Evolutionary conservation across 768 basidiomycete genomes (phyloP), one percentile per base, ranked within the genome.

Genomic region (Boletus vermiculosoides): DNA sequence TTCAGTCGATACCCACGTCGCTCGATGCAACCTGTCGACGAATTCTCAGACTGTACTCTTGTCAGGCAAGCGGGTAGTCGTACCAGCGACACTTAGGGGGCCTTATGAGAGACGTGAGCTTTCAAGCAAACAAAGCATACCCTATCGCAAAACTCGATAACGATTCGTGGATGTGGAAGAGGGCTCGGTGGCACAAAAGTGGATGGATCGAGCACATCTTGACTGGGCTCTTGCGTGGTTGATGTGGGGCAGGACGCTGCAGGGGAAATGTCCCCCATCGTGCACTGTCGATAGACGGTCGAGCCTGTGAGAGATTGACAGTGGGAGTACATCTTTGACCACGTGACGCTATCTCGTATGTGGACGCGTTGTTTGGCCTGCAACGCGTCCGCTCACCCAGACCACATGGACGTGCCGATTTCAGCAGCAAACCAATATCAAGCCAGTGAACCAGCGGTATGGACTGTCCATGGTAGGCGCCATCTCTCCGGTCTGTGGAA

Each of bases 1-100:
- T 64, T 97, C 95, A 0, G 94, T 97, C 59, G 92, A 89, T n/a
- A 87, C 81, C 95, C 95, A 98, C 12, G 84, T 86, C 33, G 95
- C 94, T 64, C 94, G 82, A 63, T 95, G 94, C 39, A 94, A 80
- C 94, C 94, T 95, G 50, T 42, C 44, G 45, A 48, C 15, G 18
- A 11, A 44, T 12, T 22, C 49, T 58, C 12, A 60, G 44, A 42
- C 23, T 4, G 23, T 0, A 23, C 12, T 31, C 25, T 37, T 50
- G 18, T 56, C 42, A 45, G 18, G 11, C 11, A 8, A 40, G 16
- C 44, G 48, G 28, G 31, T 22, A 52, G n/a, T 56, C 81, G 68
- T 68, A 91, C 91, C 91, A 94, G 71, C 89, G 87, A 71, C 92
- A 93, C 88, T 91, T 59, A 44, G 58, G 22, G 40, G 41, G 25